Evolutionary conservation across 176 grass and related monocot species (phyloP), one percentile per base, ranked within the genome.

Genomic region (Eragrostis curvula): DNA sequence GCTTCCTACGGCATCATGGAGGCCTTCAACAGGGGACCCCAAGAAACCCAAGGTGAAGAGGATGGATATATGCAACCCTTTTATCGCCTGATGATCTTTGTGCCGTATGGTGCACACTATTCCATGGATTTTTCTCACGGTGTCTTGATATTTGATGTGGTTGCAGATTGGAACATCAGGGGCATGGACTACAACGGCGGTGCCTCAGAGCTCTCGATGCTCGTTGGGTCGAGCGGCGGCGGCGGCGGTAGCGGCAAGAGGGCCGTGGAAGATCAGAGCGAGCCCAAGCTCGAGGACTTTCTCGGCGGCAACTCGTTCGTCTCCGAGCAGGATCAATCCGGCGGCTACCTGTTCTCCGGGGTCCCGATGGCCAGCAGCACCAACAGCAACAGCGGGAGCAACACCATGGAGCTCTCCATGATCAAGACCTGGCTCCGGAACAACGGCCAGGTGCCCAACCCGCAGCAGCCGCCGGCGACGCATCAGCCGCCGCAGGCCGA

Each of bases 251-350:
- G 67, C 5, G 82, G 85, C 7, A 91, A 85, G 49, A 81, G 58
- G 66, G 75, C 68, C 32, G 46, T 85, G 17, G 89, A 85, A 49
- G 86, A n/a, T n/a, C n/a, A 85, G 44, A 40, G 59, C 87, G 89
- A 96, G 51, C 93, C 96, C 30, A 99, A 96, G 87, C 93, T 99
- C 0, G 96, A 99, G 82, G 96, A 99, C 63, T 99, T 99, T 83
- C 96, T 99, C 24, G 91, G 91, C 18, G 87, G 91, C 29, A 89
- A 94, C 77, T 99, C 96, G 11, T 99, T 96, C 64, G 87, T 89
- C 66, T 81, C 93, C 23, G 89, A 92, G 68, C 96, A 93, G 51
- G 88, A 96, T 42, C 91, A 96, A 29, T 82, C 73, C 7, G 67
- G 83, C n/a, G 73, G 90, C 12, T 97, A 88, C 73, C 70, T 97